phyloP scores from a whole-genome alignment of 1,284 basidiomycete species.

The Ceratobasidium theobromae region DNA sequence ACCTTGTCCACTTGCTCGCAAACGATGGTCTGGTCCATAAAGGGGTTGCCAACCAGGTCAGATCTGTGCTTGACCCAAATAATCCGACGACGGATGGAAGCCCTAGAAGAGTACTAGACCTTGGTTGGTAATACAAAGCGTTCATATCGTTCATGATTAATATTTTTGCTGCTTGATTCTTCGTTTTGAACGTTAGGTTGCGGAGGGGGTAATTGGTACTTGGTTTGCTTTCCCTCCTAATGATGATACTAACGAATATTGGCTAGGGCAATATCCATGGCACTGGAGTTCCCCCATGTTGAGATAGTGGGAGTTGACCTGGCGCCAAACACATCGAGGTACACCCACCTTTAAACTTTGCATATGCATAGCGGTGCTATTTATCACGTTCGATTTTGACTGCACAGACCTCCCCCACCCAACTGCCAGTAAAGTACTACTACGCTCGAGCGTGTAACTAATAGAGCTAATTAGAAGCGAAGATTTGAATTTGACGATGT shows the following conservation, averaged over 20 bases:
- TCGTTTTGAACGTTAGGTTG: conserved; percentile 2
- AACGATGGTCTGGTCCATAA: conserved; percentile 29
- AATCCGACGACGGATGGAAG: conserved; percentile 25
- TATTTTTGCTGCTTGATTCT: background rate
- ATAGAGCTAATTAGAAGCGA: background rate
- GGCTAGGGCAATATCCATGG: conserved; percentile 28
- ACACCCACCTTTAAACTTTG: background rate
- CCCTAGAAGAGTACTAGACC: conserved; percentile 31
- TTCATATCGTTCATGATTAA: background rate
- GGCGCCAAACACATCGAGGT: conserved; percentile 29
- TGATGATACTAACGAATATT: background rate
- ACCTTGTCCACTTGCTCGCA: conserved; percentile 30
- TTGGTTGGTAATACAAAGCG: conserved; percentile 6
- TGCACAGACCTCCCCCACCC: conserved; percentile 20
- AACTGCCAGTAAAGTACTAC: conserved; percentile 9
- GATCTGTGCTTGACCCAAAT: conserved; percentile 15
- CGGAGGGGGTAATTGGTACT: conserved; percentile 32
- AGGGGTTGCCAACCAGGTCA: background rate
- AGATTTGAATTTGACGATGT: conserved; percentile 36
- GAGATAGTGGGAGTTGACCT: conserved; percentile 32
- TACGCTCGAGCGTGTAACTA: background rate
- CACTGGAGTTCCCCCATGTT: conserved; percentile 33
- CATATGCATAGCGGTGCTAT: background rate
- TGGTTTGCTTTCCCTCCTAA: background rate
- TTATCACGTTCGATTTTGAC: background rate